Evolutionary conservation across 345 rosid species (phyloP).

Genomic region (Tarenaya hassleriana): DNA sequence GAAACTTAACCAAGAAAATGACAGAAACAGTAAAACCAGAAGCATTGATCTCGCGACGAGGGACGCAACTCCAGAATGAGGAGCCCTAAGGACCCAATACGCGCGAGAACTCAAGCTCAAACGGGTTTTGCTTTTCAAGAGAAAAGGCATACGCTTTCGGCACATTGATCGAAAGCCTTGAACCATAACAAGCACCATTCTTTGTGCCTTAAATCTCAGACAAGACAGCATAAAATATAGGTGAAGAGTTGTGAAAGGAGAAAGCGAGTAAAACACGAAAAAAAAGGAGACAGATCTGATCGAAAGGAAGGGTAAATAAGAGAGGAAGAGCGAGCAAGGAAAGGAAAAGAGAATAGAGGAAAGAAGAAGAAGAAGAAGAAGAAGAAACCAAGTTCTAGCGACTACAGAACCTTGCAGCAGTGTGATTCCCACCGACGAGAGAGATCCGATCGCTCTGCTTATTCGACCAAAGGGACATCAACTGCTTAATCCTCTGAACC

Average conservation of each 20-base stretch:
- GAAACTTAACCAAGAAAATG: conserved; percentile 31
- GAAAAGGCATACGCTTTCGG: conserved; percentile 19
- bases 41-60: conserved; percentile 35
- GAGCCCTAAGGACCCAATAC: conserved; percentile 29
- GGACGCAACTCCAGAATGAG: conserved; percentile 30
- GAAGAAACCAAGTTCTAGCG: conserved; percentile 37
- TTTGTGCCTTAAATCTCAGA: conserved; percentile 18
- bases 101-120: conserved; percentile 14
- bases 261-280: conserved; percentile 9
- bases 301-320: conserved; percentile 14
- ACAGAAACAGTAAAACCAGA: conserved; percentile 38
- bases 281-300: conserved; percentile 18
- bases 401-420: conserved; percentile 79
- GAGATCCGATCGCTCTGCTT: conserved; percentile 41
- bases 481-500: conserved; percentile 47
- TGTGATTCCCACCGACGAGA: conserved; percentile 87
- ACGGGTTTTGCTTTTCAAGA: conserved; percentile 21
- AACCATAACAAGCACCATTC: conserved; percentile 38
- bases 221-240: neutral
- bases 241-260: conserved; percentile 19
- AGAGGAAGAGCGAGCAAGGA: conserved; percentile 9
- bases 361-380: conserved; percentile 8
- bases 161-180: conserved; percentile 33
- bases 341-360: conserved; percentile 9
- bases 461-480: conserved; percentile 48